Percentiles rank a stretch among this genome's conserved stretches.
Conservation (phyloP, 2,329 filamentous ascomycete species). For the Pseudogymnoascus sp. region DNA sequence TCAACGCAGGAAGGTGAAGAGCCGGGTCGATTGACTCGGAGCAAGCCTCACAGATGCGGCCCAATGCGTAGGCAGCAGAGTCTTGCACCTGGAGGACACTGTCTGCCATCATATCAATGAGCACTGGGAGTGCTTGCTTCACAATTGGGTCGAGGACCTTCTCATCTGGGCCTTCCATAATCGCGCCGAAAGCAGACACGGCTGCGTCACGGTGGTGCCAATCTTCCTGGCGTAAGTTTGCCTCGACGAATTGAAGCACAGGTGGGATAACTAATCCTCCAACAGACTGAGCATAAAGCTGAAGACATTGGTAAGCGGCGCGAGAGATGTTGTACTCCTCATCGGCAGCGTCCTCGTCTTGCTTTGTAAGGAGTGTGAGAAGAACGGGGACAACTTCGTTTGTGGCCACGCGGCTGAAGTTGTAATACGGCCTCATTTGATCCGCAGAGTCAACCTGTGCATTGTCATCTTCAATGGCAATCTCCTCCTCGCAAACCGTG, state of each 20-base stretch:
- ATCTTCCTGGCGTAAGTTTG: slow-evolving; percentile 79
- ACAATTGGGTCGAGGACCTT: slow-evolving; percentile 87
- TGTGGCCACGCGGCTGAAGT: slow-evolving; percentile 88
- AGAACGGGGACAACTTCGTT: slow-evolving; percentile 91
- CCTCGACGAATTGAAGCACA: slow-evolving; percentile 85
- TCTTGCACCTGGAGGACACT: slow-evolving; percentile 83
- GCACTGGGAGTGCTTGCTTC: slow-evolving; percentile 85
- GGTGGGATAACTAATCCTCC: slow-evolving; percentile 74
- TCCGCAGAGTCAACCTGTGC: slow-evolving; percentile 47
- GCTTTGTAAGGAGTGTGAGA: slow-evolving; percentile 81
- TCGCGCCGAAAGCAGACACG: slow-evolving; percentile 93
- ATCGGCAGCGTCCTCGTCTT: slow-evolving; percentile 93
- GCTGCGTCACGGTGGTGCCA: slow-evolving; percentile 95
- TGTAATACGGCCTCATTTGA: slow-evolving; percentile 83
- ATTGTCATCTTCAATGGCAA: slow-evolving; percentile 96
- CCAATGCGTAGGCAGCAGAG: slow-evolving; percentile 90
- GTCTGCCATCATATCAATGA: slow-evolving; percentile 89
- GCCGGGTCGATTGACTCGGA: slow-evolving; percentile 83
- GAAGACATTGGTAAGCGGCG: slow-evolving; percentile 91
- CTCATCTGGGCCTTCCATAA: slow-evolving; percentile 97
- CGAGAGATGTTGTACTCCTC: slow-evolving; percentile 97
- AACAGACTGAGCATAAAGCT: slow-evolving; percentile 90
- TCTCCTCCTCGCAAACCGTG: slow-evolving; percentile 98
- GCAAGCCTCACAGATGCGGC: slow-evolving; percentile 90
- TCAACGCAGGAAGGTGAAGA: slow-evolving; percentile 74